Evolutionary conservation across 176 grass and related monocot species (phyloP).

Genomic region (Hyparrhenia diplandra): DNA sequence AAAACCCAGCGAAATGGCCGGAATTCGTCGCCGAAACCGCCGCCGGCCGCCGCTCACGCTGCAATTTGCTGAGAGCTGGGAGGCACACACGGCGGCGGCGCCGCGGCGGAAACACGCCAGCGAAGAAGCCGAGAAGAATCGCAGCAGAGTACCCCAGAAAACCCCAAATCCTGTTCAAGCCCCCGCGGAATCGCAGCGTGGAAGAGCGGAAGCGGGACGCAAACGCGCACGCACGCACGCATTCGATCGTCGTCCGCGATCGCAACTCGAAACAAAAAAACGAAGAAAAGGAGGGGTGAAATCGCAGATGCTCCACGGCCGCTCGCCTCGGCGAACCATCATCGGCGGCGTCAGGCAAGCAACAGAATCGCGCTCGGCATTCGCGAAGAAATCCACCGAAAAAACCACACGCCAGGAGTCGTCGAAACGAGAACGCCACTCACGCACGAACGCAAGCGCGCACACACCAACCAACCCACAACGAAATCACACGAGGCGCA

Average conservation of each 20-base stretch:
- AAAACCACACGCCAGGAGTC: background rate
- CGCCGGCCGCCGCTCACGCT: background rate
- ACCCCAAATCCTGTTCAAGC: background rate
- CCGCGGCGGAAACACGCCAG: background rate
- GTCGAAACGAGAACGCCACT: background rate
- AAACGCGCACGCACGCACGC: background rate
- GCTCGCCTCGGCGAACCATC: background rate
- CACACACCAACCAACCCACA: background rate
- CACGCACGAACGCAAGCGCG: background rate
- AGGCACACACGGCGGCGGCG: background rate
- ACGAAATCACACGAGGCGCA: background rate
- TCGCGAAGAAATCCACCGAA: background rate
- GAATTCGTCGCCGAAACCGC: background rate
- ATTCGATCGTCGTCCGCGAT: background rate
- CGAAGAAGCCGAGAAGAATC: background rate
- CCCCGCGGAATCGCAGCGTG: background rate
- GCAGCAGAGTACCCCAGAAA: background rate
- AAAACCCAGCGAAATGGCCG: background rate
- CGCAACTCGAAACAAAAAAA: background rate
- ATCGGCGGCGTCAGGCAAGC: background rate
- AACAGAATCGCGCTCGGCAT: background rate
- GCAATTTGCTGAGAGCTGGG: background rate
- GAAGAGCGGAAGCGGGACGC: background rate
- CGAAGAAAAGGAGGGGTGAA: background rate
- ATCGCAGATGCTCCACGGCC: background rate